phyloP scores from a whole-genome alignment of 1,284 basidiomycete species.

The Microbotryum scabiosae region DNA sequence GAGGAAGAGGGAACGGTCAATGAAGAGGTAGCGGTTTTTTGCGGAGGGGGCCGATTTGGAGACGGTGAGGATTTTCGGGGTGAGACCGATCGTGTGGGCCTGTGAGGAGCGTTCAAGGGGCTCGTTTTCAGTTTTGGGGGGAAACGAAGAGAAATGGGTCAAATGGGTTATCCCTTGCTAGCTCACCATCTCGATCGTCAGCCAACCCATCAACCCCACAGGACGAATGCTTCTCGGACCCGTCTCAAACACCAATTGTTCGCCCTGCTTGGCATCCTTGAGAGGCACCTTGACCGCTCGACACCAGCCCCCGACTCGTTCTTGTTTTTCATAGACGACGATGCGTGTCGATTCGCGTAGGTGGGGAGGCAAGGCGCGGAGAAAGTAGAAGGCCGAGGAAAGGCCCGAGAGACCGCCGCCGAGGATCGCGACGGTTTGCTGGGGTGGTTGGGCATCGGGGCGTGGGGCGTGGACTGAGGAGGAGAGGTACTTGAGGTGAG shows the following conservation, averaged over 20 bases:
- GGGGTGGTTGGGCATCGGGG: neutral
- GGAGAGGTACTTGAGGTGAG: neutral
- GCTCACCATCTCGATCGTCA: conserved; percentile 64
- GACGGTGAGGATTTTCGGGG: conserved; percentile 54
- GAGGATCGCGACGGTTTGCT: conserved; percentile 52
- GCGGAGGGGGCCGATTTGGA: conserved; percentile 60
- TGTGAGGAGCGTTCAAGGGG: conserved; percentile 39
- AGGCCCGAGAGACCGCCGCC: conserved; percentile 77
- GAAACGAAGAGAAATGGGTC: neutral
- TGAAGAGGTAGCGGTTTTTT: conserved; percentile 61
- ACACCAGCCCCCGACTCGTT: conserved; percentile 75
- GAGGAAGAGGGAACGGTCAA: conserved; percentile 50
- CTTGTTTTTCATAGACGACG: conserved; percentile 58
- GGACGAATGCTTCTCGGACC: conserved; percentile 77
- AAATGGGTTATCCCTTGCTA: neutral
- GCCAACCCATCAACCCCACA: conserved; percentile 50
- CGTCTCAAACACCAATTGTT: conserved; percentile 58
- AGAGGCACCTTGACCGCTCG: conserved; percentile 49
- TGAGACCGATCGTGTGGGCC: conserved; percentile 64
- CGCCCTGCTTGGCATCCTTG: conserved; percentile 36
- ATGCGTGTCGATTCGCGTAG: conserved; percentile 42
- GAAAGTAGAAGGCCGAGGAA: conserved; percentile 67
- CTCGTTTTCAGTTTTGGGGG: conserved; percentile 15
- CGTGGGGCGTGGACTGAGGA: too few species aligned
- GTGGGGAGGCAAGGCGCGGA: conserved; percentile 54